phyloP scores from a whole-genome alignment of 306 rosid genomes.

The Ormosia semicastrata region DNA sequence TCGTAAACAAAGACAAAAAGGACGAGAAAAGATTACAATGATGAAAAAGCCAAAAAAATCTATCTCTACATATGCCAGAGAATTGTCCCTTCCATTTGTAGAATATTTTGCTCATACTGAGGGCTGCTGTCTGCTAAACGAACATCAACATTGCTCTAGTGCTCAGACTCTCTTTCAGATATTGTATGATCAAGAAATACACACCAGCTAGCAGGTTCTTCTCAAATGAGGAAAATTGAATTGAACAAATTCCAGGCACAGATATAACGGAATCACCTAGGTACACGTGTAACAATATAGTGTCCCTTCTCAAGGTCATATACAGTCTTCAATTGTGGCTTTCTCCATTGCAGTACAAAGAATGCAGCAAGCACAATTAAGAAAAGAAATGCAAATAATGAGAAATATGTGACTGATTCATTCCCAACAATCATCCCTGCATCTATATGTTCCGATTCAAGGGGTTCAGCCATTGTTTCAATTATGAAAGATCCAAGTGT shows the following conservation, averaged over 20 bases:
- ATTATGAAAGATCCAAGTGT: constrained; percentile 51
- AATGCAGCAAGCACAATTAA: constrained; percentile 37
- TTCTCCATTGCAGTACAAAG: constrained; percentile 41
- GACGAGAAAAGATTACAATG: neutral
- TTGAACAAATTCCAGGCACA: neutral
- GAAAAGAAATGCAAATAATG: constrained; percentile 48
- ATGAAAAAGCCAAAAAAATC: neutral
- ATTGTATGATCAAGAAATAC: neutral
- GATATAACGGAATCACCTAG: constrained; percentile 30
- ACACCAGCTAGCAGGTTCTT: neutral
- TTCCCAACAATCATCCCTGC: constrained; percentile 40
- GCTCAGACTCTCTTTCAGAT: constrained; percentile 10
- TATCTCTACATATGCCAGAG: neutral
- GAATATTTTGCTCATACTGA: neutral
- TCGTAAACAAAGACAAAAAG: neutral
- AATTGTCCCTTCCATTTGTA: neutral
- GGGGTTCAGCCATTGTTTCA: constrained; percentile 45
- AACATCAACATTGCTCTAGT: neutral
- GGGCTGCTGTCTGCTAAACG: neutral
- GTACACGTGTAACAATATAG: constrained; percentile 50
- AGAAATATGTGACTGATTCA: constrained; percentile 47
- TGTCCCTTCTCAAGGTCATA: constrained; percentile 66
- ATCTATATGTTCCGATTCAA: constrained; percentile 35
- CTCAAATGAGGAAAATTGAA: neutral
- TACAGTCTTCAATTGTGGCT: constrained; percentile 54